phyloP scores from a whole-genome alignment of 78 protist genomes.

The Dictyostelium purpureum region DNA sequence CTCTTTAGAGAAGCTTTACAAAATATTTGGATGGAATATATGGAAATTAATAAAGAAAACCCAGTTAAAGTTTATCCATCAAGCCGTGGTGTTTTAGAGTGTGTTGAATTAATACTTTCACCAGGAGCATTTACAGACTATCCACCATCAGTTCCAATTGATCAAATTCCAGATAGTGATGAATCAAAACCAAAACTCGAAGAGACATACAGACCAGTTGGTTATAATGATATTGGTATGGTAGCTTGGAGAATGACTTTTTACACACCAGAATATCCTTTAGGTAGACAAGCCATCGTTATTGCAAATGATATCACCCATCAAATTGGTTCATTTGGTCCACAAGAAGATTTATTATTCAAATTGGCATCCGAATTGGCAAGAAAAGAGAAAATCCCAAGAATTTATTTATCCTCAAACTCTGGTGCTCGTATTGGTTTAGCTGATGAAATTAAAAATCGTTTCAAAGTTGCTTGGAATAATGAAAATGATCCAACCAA shows the following conservation, averaged over 20 bases:
- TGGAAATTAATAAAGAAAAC: constrained; percentile 33
- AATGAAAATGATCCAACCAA: constrained; percentile 55
- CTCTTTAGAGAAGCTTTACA: constrained; percentile 89
- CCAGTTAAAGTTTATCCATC: constrained; percentile 29
- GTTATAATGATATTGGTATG: constrained; percentile 93
- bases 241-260: constrained; percentile 91
- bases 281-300: constrained; percentile 91
- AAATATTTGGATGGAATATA: constrained; percentile 79
- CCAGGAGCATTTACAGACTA: neutral
- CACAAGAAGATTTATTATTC: constrained; percentile 82
- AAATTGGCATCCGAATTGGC: constrained; percentile 90
- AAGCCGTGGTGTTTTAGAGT: constrained; percentile 37
- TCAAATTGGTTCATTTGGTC: constrained; percentile 95
- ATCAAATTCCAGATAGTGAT: constrained; percentile 45
- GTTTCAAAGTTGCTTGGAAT: constrained; percentile 89
- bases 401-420: constrained; percentile 96
- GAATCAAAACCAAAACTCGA: constrained; percentile 39
- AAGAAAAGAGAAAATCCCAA: constrained; percentile 90
- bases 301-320: constrained; percentile 98
- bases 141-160: constrained; percentile 44
- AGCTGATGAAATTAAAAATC: constrained; percentile 90
- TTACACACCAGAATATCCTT: constrained; percentile 94
- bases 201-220: constrained; percentile 72
- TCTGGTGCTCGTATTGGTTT: constrained; percentile 99
- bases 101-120: constrained; percentile 40